Conservation (phyloP, 1,139 yeast species). For the Sugiyamaella sp. region DNA sequence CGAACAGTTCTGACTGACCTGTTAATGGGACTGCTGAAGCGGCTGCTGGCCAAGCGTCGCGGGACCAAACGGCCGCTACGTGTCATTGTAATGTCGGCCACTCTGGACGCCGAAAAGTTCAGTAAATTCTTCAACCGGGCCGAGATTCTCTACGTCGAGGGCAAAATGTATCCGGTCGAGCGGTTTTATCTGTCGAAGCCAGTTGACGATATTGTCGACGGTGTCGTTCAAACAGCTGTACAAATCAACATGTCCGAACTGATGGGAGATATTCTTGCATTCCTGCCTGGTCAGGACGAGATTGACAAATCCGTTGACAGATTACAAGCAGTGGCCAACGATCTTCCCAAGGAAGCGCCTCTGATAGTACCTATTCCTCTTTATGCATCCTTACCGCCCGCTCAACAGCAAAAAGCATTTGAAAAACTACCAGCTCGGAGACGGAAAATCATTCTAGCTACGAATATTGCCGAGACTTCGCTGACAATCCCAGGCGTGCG, state of each 20-base stretch:
- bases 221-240: constrained; percentile 69
- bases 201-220: constrained; percentile 82
- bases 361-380: constrained; percentile 75
- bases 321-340: constrained; percentile 62
- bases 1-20: constrained; percentile 90
- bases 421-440: constrained; percentile 58
- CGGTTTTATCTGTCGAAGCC: constrained; percentile 62
- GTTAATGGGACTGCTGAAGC: constrained; percentile 82
- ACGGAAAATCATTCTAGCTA: constrained; percentile 85
- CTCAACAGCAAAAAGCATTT: constrained; percentile 78
- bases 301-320: constrained; percentile 81
- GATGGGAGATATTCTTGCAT: constrained; percentile 84
- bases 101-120: constrained; percentile 90
- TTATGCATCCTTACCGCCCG: constrained; percentile 90
- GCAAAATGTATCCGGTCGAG: constrained; percentile 84
- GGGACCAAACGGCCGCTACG: constrained; percentile 45
- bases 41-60: constrained; percentile 48
- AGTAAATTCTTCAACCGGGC: constrained; percentile 76
- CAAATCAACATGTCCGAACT: constrained; percentile 79
- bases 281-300: constrained; percentile 96
- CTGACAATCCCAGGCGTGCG: constrained; percentile 95
- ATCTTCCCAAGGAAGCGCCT: constrained; percentile 68
- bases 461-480: constrained; percentile 97
- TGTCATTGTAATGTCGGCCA: constrained; percentile 87
- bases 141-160: constrained; percentile 83